These are phyloP conservation scores for Sclerotinia nivalis DNA, from an alignment of 2,329 filamentous ascomycete genomes.

Conservation along the genomic window DNA sequence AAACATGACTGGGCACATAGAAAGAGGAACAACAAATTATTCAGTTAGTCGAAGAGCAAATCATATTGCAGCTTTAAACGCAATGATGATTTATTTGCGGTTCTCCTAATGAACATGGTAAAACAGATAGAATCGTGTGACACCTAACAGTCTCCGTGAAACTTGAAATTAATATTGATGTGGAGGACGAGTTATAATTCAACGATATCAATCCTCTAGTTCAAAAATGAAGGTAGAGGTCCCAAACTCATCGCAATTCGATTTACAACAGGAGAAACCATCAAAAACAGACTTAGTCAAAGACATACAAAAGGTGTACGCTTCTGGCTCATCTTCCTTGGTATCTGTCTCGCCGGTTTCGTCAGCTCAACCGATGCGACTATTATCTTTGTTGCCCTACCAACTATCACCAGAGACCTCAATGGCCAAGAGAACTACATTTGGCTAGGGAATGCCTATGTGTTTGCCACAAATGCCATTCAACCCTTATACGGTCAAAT, in stretches of 20 bases:
- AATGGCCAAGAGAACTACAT: conserved; percentile 14
- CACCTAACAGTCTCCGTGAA: not conserved
- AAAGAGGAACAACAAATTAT: not conserved
- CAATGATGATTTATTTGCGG: not conserved
- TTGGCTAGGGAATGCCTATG: too few relatives aligned
- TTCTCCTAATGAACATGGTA: not conserved
- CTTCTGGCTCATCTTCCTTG: not conserved
- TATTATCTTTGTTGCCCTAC: too few relatives aligned
- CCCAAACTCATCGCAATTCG: too few relatives aligned
- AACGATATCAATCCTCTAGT: too few relatives aligned
- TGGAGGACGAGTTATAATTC: too few relatives aligned
- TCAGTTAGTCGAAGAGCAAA: not conserved
- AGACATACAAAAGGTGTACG: not conserved
- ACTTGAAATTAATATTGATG: too few relatives aligned
- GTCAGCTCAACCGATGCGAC: not conserved
- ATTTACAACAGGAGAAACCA: too few relatives aligned
- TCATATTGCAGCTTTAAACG: not conserved
- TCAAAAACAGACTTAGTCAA: too few relatives aligned
- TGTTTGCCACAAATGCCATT: too few relatives aligned
- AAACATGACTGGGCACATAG: not conserved
- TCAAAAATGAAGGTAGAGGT: too few relatives aligned
- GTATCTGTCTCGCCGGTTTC: not conserved
- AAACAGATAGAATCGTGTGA: not conserved
- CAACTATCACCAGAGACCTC: too few relatives aligned
- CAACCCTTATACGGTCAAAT: too few relatives aligned